Percentiles rank a stretch among this genome's conserved stretches.
Evolutionary conservation across 495 filamentous ascomycete species (phyloP).

Genomic region (Podospora sp.): DNA sequence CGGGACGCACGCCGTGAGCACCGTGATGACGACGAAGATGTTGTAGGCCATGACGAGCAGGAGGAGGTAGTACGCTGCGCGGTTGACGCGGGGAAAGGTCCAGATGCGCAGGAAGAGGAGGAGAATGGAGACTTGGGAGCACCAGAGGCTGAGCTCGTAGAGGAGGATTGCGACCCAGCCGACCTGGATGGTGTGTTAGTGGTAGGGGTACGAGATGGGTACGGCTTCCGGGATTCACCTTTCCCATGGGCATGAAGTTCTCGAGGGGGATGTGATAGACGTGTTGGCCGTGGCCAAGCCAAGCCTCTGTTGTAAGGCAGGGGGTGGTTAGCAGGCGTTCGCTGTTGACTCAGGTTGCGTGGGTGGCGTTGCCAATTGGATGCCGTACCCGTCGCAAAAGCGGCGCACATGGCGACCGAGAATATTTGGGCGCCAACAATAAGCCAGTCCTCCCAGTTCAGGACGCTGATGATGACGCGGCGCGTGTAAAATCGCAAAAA

Average conservation of each 20-base stretch:
- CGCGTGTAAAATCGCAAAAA: slow-evolving; percentile 3
- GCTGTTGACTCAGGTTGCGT: too few relatives aligned
- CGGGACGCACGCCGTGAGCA: slow-evolving; percentile 4
- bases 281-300: neutral
- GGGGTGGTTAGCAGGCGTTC: slow-evolving; percentile 8
- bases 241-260: slow-evolving; percentile 3
- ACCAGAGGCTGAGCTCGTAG: slow-evolving; percentile 4
- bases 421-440: slow-evolving; percentile 7
- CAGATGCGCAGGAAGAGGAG: slow-evolving; percentile 11
- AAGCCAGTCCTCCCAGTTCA: slow-evolving; percentile 11
- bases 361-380: neutral
- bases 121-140: slow-evolving; percentile 14
- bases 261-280: neutral
- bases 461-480: slow-evolving; percentile 7
- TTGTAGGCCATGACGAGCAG: slow-evolving; percentile 10
- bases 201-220: too few relatives aligned
- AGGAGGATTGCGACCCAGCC: slow-evolving; percentile 5
- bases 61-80: neutral
- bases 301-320: neutral
- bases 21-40: neutral
- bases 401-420: slow-evolving; percentile 1
- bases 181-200: neutral
- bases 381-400: neutral
- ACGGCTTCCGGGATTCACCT: neutral
- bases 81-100: slow-evolving; percentile 7